Evolutionary conservation across 2,329 filamentous ascomycete genomes (phyloP).

Genomic region (Pseudocercospora eumusae): DNA sequence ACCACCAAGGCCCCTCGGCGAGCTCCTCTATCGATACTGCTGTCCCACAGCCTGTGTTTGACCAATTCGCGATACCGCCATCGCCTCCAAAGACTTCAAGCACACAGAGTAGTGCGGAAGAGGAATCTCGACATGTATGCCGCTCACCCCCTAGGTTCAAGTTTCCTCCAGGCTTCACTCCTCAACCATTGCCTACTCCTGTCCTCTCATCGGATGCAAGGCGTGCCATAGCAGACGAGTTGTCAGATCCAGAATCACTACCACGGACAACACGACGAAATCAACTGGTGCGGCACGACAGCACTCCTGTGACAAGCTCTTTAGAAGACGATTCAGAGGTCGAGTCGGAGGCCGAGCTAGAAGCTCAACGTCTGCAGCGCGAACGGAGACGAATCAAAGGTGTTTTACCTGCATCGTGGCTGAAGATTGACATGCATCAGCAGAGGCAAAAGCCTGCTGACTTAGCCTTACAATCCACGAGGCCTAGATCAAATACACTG

Average conservation of each 20-base stretch:
- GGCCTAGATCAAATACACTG: constrained; percentile 14
- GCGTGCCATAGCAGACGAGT: constrained; percentile 13
- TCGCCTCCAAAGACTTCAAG: constrained; percentile 43
- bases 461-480: constrained; percentile 8
- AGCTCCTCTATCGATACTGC: neutral
- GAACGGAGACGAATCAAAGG: constrained; percentile 49
- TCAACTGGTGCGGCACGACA: neutral
- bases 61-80: constrained; percentile 45
- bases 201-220: constrained; percentile 35
- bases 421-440: constrained; percentile 48
- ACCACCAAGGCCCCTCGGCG: neutral
- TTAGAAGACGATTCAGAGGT: constrained; percentile 10
- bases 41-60: constrained; percentile 11
- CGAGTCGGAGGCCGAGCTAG: constrained; percentile 27
- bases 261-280: constrained; percentile 1
- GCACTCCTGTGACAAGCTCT: neutral
- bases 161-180: constrained; percentile 30
- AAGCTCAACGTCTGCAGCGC: constrained; percentile 35
- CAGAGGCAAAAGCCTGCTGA: constrained; percentile 32
- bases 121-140: neutral
- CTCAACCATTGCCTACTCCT: constrained; percentile 34
- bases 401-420: constrained; percentile 54
- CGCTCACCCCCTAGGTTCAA: constrained; percentile 28
- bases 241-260: constrained; percentile 18
- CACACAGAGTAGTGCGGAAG: constrained; percentile 14